Base-by-base conservation (phyloP, 2,329 filamentous ascomycete species). In the Penicillium vulpinum region DNA sequence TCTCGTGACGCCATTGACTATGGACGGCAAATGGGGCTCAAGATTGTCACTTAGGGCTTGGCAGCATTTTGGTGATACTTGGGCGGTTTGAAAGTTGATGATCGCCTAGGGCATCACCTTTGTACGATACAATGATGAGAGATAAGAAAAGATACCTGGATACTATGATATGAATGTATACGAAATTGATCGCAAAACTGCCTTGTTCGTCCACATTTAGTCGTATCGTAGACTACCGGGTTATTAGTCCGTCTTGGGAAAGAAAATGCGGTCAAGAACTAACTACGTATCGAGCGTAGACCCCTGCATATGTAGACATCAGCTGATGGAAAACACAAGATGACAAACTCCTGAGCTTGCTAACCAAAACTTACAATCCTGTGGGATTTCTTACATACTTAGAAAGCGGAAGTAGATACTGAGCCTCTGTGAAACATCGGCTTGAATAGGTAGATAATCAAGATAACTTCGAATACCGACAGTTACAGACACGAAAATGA, bases 1-100 rank as follows among this genome's bases (percentile, higher is more conserved):
- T 74, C 72, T 9, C 62, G 62, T 4, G 73, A 75, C 63, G 73
- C 73, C 7, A 55, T 74, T 21, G 64, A 63, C 7, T 75, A 73
- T 54, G 73, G 71, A 16, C 65, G 71, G 6, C 58, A 62, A 11
- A 62, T 54, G 38, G 71, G 70, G 3, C 50, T 74, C 38, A 61
- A 67, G 11, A 62, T 73, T 9, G 48, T 72, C 10, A 62, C 53
- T 28, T 68, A 44, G n/a, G 8, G 7, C 16, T 45, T 24, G 3
- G 13, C 15, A 22, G 9, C 2, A n/a, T n/a, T 28, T 28, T 10
- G 15, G 21, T 13, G 5, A n/a, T 33, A 13, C 3, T 46, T 13
- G 2, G 3, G 18, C 13, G 7, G 22, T 18, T 18, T 44, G 10
- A 6, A 10, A 1, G 9, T 45, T 10, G 7, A 8, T 5, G 35